Evolutionary conservation across 1,139 yeast species (phyloP).

Genomic region (Taiozyma onychis): DNA sequence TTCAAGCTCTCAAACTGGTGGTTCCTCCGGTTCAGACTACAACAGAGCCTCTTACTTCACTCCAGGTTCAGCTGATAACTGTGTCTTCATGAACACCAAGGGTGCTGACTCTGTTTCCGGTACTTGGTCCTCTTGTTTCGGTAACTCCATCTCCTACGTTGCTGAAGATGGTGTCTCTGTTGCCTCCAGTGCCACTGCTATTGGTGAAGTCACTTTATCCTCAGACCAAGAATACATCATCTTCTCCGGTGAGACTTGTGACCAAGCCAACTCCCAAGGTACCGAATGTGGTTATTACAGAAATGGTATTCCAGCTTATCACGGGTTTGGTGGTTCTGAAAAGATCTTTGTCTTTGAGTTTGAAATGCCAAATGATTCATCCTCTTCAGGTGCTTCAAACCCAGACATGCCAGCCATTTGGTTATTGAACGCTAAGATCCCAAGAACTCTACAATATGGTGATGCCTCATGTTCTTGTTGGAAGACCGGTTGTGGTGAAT

Average conservation of each 20-base stretch:
- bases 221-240: conserved; percentile 77
- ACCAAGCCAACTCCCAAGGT: conserved; percentile 35
- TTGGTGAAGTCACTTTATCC: conserved; percentile 55
- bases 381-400: conserved; percentile 37
- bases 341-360: conserved; percentile 90
- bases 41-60: conserved; percentile 66
- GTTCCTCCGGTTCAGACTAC: conserved; percentile 56
- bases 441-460: conserved; percentile 91
- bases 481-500: conserved; percentile 95
- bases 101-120: conserved; percentile 79
- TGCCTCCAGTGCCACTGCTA: conserved; percentile 56
- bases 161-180: conserved; percentile 65
- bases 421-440: conserved; percentile 90
- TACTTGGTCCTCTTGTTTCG: conserved; percentile 77
- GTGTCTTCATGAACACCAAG: conserved; percentile 75
- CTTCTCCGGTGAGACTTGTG: conserved; percentile 66
- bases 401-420: conserved; percentile 95
- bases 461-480: conserved; percentile 82
- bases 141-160: conserved; percentile 81
- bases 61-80: conserved; percentile 58
- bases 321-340: conserved; percentile 75
- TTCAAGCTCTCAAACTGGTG: conserved; percentile 28
- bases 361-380: conserved; percentile 73
- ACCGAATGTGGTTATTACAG: conserved; percentile 84
- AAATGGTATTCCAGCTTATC: conserved; percentile 81